A percentile compares a stretch with the other conserved stretches of the same genome.
Conservation (phyloP, 805 yeast species). For the Saturnispora halmiae region DNA sequence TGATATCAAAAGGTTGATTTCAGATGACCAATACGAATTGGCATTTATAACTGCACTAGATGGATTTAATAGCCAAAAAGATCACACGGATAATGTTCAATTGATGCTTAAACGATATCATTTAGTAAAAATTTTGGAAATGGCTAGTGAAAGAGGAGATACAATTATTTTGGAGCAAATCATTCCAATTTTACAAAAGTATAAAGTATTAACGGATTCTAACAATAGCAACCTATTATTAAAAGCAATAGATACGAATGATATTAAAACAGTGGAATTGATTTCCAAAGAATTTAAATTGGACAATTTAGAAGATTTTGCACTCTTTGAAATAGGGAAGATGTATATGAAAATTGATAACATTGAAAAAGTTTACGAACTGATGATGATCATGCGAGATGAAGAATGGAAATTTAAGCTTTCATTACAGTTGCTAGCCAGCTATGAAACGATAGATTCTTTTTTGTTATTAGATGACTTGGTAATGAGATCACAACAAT, state of each 20-base stretch:
- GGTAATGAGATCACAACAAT: neutral
- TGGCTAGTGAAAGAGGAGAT: constrained; percentile 20
- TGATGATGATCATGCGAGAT: constrained; percentile 8
- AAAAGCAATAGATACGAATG: constrained; percentile 10
- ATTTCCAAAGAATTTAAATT: neutral
- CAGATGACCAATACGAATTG: constrained; percentile 18
- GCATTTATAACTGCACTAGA: constrained; percentile 15
- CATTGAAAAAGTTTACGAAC: constrained; percentile 9
- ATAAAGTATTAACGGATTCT: neutral
- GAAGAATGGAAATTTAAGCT: constrained; percentile 2
- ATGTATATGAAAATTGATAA: constrained; percentile 11
- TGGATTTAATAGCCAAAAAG: too few species aligned
- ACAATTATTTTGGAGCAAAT: constrained; percentile 14
- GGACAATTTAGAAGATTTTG: constrained; percentile 8
- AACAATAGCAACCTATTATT: constrained; percentile 15
- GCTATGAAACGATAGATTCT: constrained; percentile 7
- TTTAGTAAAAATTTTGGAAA: constrained; percentile 14
- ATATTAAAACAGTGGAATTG: neutral
- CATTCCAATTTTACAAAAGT: constrained; percentile 7
- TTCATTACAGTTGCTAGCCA: constrained; percentile 12
- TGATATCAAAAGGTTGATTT: constrained; percentile 17
- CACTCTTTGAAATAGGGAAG: neutral
- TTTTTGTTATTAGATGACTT: constrained; percentile 3
- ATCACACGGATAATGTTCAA: neutral
- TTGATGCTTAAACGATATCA: constrained; percentile 8